Percentiles rank a stretch among this genome's conserved stretches.
phyloP scores from a whole-genome alignment of 495 filamentous ascomycete species.

The Penicillium samsonianum region DNA sequence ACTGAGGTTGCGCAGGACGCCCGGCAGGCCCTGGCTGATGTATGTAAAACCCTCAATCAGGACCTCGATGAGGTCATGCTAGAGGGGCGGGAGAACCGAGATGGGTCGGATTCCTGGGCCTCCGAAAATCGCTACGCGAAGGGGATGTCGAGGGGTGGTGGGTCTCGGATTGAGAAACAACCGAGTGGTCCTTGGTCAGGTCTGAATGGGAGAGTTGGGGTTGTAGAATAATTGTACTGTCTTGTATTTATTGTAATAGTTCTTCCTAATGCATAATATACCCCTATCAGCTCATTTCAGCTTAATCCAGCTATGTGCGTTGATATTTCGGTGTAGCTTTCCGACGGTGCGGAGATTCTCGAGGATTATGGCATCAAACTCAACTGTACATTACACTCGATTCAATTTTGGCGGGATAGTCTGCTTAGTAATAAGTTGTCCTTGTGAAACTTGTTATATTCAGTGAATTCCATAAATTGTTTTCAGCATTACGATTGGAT shows the following conservation, averaged over 20 bases:
- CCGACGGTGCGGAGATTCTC: no score
- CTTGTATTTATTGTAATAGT: not conserved
- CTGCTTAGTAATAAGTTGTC: not conserved
- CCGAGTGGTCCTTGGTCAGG: slow-evolving; percentile 41
- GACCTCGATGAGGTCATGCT: slow-evolving; percentile 31
- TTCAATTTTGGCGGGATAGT: not conserved
- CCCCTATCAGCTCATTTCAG: not conserved
- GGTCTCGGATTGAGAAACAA: slow-evolving; percentile 28
- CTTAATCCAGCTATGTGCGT: not conserved
- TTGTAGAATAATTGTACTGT: slow-evolving; percentile 9
- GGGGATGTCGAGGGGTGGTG: slow-evolving; percentile 25
- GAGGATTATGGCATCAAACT: not conserved
- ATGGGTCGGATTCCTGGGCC: slow-evolving; percentile 40
- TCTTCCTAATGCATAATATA: not conserved
- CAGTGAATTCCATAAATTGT: not conserved
- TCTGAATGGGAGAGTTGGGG: slow-evolving; percentile 40
- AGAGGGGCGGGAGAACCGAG: slow-evolving; percentile 20
- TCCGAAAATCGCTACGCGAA: slow-evolving; percentile 33
- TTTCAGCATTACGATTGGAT: not conserved
- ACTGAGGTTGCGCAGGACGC: slow-evolving; percentile 37
- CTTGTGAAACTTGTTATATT: not conserved
- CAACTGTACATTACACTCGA: not conserved
- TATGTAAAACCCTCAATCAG: slow-evolving; percentile 42
- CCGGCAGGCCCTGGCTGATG: slow-evolving; percentile 31
- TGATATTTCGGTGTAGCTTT: not conserved